Evolutionary conservation across 345 rosid species (phyloP).

Genomic region (Anastatica hierochuntica): DNA sequence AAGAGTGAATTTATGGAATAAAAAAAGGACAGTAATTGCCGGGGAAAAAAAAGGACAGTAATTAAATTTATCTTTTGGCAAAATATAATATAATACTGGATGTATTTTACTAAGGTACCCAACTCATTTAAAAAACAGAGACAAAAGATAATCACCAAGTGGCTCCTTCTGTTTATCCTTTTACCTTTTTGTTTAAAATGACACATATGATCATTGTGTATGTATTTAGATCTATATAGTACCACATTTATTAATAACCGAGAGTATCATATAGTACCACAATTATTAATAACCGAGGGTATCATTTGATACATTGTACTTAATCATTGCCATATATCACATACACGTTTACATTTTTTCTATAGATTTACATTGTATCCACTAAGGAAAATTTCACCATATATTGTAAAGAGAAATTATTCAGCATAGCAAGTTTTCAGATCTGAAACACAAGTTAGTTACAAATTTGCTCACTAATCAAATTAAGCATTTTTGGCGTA

Average conservation of each 20-base stretch:
- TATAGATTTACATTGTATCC: neutral
- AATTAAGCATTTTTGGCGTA: neutral
- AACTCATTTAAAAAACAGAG: too few relatives aligned
- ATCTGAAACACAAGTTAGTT: slow-evolving; percentile 2
- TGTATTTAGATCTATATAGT: slow-evolving; percentile 8
- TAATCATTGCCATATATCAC: slow-evolving; percentile 1
- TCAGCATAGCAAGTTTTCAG: neutral
- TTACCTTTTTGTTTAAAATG: slow-evolving; percentile 6
- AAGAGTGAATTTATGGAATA: too few relatives aligned
- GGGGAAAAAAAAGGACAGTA: too few relatives aligned
- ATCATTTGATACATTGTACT: slow-evolving; percentile 14
- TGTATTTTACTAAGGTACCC: too few relatives aligned
- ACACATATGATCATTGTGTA: slow-evolving; percentile 14
- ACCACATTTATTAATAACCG: too few relatives aligned
- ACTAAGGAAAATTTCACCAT: too few relatives aligned
- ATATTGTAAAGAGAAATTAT: too few relatives aligned
- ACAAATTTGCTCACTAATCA: neutral
- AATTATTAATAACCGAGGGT: neutral
- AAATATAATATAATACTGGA: too few relatives aligned
- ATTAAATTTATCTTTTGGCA: too few relatives aligned
- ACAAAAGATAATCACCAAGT: too few relatives aligned
- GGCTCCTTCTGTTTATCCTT: too few relatives aligned
- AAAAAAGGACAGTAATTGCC: too few relatives aligned
- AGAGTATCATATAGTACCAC: slow-evolving; percentile 1
- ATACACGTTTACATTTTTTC: neutral